These are phyloP conservation scores for Alternaria burnsii DNA, from an alignment of 2,329 filamentous ascomycete species.

Conservation along the genomic window DNA sequence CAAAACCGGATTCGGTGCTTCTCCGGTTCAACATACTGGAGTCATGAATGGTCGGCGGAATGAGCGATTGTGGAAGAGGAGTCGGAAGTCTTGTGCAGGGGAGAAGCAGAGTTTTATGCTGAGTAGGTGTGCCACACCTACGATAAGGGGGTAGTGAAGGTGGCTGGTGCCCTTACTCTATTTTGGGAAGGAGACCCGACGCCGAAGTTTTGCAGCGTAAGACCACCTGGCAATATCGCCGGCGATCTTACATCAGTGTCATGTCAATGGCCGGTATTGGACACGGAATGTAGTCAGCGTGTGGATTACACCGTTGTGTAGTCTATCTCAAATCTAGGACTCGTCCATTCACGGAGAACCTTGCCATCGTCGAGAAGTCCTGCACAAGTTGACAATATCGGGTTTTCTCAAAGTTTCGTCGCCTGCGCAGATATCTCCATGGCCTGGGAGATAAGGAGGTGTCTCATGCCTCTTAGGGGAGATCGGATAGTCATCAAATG, in stretches of 20 bases:
- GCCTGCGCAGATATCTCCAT: rapidly evolving
- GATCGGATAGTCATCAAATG: too few species aligned
- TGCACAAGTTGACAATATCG: too few species aligned
- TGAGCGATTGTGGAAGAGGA: neutral
- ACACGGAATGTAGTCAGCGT: rapidly evolving
- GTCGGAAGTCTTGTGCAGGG: neutral
- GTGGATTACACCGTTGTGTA: slow-evolving; percentile 46
- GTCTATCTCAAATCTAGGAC: too few species aligned
- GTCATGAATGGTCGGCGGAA: too few species aligned
- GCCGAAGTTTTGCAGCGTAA: neutral
- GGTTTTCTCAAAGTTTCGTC: rapidly evolving
- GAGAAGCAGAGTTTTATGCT: neutral
- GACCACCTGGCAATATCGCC: neutral
- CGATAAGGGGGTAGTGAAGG: neutral
- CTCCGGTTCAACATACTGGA: neutral
- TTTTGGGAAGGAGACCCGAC: neutral
- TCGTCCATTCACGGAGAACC: rapidly evolving
- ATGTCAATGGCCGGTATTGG: neutral
- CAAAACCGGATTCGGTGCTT: neutral
- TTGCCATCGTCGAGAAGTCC: too few species aligned
- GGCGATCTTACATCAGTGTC: neutral
- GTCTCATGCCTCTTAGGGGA: too few species aligned
- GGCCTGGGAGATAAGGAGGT: rapidly evolving
- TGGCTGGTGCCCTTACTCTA: neutral
- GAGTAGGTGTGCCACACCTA: neutral